These are phyloP conservation scores for Chytridium lagenaria DNA, from an alignment of 371 early-diverging fungal genomes.

Conservation along the genomic window DNA sequence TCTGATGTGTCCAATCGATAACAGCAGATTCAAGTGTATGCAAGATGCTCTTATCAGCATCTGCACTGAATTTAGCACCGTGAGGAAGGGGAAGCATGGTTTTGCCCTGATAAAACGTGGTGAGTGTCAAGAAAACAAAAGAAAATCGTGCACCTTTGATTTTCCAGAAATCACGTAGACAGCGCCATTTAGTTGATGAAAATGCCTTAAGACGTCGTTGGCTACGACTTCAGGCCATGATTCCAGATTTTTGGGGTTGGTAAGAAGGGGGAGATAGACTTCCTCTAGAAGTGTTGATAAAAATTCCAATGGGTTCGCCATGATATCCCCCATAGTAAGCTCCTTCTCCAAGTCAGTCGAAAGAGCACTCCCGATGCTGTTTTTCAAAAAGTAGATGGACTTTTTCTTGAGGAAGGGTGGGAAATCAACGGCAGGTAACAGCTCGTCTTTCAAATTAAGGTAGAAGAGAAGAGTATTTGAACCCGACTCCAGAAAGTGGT, in stretches of 20 bases:
- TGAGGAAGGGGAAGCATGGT: constrained; percentile 67
- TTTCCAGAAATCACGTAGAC: constrained; percentile 66
- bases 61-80: constrained; percentile 49
- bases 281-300: constrained; percentile 60
- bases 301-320: constrained; percentile 61
- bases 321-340: constrained; percentile 59
- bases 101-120: constrained; percentile 53
- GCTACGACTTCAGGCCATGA: constrained; percentile 69
- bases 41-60: constrained; percentile 54
- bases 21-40: constrained; percentile 66
- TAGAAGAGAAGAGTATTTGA: constrained; percentile 59
- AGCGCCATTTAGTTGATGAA: constrained; percentile 61
- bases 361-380: constrained; percentile 47
- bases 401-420: constrained; percentile 58
- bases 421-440: constrained; percentile 56
- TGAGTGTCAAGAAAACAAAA: constrained; percentile 6
- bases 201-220: constrained; percentile 61
- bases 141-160: constrained; percentile 51
- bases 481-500: constrained; percentile 57
- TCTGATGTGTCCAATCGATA: constrained; percentile 70
- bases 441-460: constrained; percentile 59
- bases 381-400: constrained; percentile 61
- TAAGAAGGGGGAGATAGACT: constrained; percentile 62
- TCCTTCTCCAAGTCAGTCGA: constrained; percentile 57
- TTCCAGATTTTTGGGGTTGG: constrained; percentile 63